These are phyloP conservation scores for Penicillium desertorum DNA, from an alignment of 495 filamentous ascomycete genomes.

Conservation along the genomic window DNA sequence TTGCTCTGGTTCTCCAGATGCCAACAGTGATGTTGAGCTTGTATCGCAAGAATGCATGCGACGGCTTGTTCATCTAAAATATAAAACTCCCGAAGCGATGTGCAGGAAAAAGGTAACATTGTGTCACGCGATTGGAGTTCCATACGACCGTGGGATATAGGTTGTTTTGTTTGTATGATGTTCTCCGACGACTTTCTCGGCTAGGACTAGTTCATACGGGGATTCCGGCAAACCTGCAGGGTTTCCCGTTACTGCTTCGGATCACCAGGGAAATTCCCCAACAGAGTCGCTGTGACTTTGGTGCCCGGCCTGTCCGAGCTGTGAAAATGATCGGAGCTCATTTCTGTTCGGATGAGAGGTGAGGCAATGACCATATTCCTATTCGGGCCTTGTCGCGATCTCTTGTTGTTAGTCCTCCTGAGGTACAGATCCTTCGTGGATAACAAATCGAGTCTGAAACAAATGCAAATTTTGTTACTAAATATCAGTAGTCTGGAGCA, in stretches of 20 bases:
- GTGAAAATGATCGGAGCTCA: background rate
- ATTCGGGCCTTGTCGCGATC: background rate
- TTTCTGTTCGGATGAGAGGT: background rate
- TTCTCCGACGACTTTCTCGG: conserved; percentile 3
- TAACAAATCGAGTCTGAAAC: background rate
- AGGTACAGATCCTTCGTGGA: background rate
- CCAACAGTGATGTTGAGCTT: background rate
- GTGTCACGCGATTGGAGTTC: background rate
- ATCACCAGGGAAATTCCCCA: background rate
- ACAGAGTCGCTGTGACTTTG: background rate
- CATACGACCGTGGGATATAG: conserved; percentile 6
- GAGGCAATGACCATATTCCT: background rate
- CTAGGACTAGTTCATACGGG: conserved; percentile 2
- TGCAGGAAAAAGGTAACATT: background rate
- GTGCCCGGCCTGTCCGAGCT: background rate
- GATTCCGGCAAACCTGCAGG: conserved; percentile 1
- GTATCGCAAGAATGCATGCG: background rate
- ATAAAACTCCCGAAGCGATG: background rate
- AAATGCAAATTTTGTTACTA: background rate
- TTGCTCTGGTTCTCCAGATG: background rate
- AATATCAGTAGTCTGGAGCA: background rate
- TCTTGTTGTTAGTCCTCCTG: background rate
- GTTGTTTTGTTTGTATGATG: background rate
- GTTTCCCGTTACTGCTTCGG: background rate
- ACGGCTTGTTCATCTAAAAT: background rate